Evolutionary conservation across 2,329 filamentous ascomycete species (phyloP).

Genomic region (Pseudogymnoascus pannorum): DNA sequence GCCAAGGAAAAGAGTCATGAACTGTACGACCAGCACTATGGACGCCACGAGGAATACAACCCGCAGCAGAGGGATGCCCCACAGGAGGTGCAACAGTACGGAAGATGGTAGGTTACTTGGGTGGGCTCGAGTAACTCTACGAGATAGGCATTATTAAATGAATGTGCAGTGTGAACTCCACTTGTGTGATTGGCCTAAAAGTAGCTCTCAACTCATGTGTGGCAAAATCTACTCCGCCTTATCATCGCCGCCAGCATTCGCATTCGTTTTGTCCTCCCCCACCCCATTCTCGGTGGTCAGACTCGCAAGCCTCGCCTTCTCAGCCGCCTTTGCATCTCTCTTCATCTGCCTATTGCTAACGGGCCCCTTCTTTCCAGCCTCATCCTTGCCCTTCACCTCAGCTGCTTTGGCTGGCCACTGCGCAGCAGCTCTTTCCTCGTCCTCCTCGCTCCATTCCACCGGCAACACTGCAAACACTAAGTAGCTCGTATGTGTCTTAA

Average conservation of each 20-base stretch:
- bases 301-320: background rate
- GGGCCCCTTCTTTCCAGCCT: conserved; percentile 37
- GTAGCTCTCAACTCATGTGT: background rate
- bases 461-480: conserved; percentile 87
- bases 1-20: conserved; percentile 50
- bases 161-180: background rate
- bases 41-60: conserved; percentile 35
- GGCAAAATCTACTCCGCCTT: background rate
- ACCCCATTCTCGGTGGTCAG: background rate
- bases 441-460: conserved; percentile 74
- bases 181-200: background rate
- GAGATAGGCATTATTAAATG: background rate
- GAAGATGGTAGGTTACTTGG: conserved; percentile 3
- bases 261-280: background rate
- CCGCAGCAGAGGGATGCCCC: conserved; percentile 28
- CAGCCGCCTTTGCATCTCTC: background rate
- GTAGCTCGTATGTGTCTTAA: conserved; percentile 97
- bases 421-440: conserved; percentile 61
- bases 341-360: conserved; percentile 10
- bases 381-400: conserved; percentile 37
- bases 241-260: background rate
- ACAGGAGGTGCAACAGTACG: conserved; percentile 27
- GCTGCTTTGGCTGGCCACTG: conserved; percentile 46
- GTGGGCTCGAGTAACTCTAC: background rate
- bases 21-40: conserved; percentile 58